A percentile compares a stretch with the other conserved stretches of the same genome.
These are phyloP conservation scores for Piedraia hortae DNA, from an alignment of 2,329 filamentous ascomycete species.

Conservation along the genomic window DNA sequence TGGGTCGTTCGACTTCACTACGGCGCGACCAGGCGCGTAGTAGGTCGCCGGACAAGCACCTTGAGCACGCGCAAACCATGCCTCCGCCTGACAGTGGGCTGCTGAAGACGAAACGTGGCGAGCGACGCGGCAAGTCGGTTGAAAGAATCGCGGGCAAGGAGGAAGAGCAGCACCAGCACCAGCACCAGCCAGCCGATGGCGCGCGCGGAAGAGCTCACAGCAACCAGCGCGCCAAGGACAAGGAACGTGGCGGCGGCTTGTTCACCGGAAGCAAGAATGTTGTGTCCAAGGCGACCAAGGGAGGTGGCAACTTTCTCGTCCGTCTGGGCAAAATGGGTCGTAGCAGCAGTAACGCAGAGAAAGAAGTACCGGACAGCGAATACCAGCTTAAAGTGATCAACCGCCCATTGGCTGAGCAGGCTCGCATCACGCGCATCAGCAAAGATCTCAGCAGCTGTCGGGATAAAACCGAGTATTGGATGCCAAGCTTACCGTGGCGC, in stretches of 20 bases:
- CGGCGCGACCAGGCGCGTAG: slow-evolving; percentile 6
- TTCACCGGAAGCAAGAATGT: slow-evolving; percentile 9
- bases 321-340: slow-evolving; percentile 9
- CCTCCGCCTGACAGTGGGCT: slow-evolving; percentile 6
- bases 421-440: slow-evolving; percentile 70
- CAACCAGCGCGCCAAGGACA: slow-evolving; percentile 5
- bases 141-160: slow-evolving; percentile 7
- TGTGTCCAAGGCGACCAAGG: slow-evolving; percentile 6
- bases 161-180: too few relatives aligned
- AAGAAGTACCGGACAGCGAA: slow-evolving; percentile 39
- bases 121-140: slow-evolving; percentile 11
- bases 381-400: slow-evolving; percentile 72
- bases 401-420: slow-evolving; percentile 62
- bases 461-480: slow-evolving; percentile 97
- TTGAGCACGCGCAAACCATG: too few relatives aligned
- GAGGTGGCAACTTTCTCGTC: slow-evolving; percentile 6
- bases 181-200: too few relatives aligned
- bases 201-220: too few relatives aligned
- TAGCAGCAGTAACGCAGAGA: slow-evolving; percentile 39
- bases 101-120: slow-evolving; percentile 4
- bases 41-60: too few relatives aligned
- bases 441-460: slow-evolving; percentile 64
- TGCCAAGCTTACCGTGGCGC: slow-evolving; percentile 84
- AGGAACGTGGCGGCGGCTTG: slow-evolving; percentile 7
- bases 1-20: slow-evolving; percentile 8